A percentile compares a stretch with the other conserved stretches of the same genome.
These are phyloP conservation scores for Saturnispora silvae DNA, from an alignment of 805 yeast species.

Conservation along the genomic window DNA sequence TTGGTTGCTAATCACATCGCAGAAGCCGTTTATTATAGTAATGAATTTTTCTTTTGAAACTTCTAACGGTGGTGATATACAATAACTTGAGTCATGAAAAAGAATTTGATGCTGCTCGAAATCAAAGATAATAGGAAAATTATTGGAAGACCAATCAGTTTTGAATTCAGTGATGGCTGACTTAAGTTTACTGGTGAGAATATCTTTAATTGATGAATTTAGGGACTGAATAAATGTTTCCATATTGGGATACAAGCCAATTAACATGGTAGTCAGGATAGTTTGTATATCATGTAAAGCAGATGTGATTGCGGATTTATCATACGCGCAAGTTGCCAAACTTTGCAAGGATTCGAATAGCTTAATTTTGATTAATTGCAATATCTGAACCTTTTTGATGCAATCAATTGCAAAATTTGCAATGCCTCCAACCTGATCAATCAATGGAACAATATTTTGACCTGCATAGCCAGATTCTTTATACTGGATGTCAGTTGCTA, in stretches of 20 bases:
- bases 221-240: constrained; percentile 23
- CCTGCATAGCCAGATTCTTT: neutral
- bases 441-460: neutral
- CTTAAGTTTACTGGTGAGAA: constrained; percentile 24
- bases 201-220: constrained; percentile 24
- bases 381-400: constrained; percentile 2
- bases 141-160: constrained; percentile 18
- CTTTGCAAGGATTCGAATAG: neutral
- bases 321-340: neutral
- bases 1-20: constrained; percentile 21
- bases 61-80: constrained; percentile 32
- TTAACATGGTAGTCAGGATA: constrained; percentile 1
- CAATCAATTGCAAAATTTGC: neutral
- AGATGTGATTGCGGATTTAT: neutral
- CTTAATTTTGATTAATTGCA: constrained; percentile 3
- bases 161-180: constrained; percentile 7
- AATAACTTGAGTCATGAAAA: constrained; percentile 29
- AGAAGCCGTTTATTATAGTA: constrained; percentile 17
- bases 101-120: constrained; percentile 25
- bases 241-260: constrained; percentile 19
- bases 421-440: neutral
- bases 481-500: neutral
- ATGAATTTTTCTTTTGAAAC: constrained; percentile 26
- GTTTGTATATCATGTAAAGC: neutral
- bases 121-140: neutral